A percentile compares a stretch with the other conserved stretches of the same genome.
These are phyloP conservation scores for Dillenia turbinata DNA, from an alignment of 164 flowering plant genomes.

Conservation along the genomic window DNA sequence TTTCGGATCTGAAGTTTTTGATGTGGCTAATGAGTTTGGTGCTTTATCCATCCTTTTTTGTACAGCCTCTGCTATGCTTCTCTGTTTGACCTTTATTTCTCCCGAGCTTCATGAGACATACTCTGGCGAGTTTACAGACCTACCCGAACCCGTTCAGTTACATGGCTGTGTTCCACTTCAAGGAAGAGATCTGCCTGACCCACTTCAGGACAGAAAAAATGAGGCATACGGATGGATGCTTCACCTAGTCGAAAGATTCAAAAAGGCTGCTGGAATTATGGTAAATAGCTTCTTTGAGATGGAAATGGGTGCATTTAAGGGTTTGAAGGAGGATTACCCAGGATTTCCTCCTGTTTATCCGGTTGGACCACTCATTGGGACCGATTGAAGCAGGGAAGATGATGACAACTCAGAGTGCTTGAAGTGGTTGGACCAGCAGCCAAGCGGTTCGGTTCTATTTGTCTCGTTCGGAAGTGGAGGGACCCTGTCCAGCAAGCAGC, in stretches of 20 bases:
- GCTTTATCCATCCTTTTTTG: conserved; percentile 34
- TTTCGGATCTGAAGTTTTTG: conserved; percentile 34
- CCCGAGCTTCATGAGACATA: conserved; percentile 23
- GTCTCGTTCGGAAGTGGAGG: conserved; percentile 46
- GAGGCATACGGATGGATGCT: conserved; percentile 24
- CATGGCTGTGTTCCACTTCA: conserved; percentile 33
- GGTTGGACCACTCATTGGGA: conserved; percentile 30
- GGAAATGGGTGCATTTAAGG: conserved; percentile 20
- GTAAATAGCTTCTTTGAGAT: conserved; percentile 23
- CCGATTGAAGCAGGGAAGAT: neutral
- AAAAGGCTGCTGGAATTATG: conserved; percentile 21
- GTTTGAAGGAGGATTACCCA: conserved; percentile 8
- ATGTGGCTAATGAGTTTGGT: conserved; percentile 26
- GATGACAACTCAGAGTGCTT: conserved; percentile 15
- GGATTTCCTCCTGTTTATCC: conserved; percentile 25
- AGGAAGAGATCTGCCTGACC: conserved; percentile 26
- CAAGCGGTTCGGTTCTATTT: conserved; percentile 29
- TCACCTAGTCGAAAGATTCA: conserved; percentile 6
- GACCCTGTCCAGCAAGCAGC: conserved; percentile 26
- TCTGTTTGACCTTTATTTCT: conserved; percentile 24
- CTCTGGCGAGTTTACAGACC: conserved; percentile 23
- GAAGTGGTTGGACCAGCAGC: conserved; percentile 40
- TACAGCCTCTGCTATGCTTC: conserved; percentile 25
- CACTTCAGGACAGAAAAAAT: conserved; percentile 20
- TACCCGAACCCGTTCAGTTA: conserved; percentile 20